phyloP scores from a whole-genome alignment of 805 yeast genomes.

The Candida easanensis region DNA sequence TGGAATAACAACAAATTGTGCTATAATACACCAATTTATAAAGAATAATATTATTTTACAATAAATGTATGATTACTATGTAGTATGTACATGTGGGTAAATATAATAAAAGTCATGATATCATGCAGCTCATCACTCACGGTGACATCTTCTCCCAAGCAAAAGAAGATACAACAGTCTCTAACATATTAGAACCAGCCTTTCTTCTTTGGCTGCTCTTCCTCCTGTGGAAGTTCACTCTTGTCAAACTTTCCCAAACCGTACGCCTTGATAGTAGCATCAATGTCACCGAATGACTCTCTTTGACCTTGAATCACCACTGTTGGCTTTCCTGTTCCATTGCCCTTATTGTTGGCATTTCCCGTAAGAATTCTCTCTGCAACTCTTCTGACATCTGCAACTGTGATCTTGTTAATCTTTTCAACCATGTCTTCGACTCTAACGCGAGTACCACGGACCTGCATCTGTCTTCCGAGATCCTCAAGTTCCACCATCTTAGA shows the following conservation, averaged over 20 bases:
- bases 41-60: too few species aligned
- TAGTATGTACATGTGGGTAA: not conserved
- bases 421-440: slow-evolving; percentile 78
- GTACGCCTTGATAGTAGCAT: slow-evolving; percentile 56
- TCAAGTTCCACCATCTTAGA: slow-evolving; percentile 91
- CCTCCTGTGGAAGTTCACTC: slow-evolving; percentile 1
- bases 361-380: slow-evolving; percentile 77
- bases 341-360: slow-evolving; percentile 42
- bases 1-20: too few species aligned
- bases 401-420: slow-evolving; percentile 66
- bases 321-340: slow-evolving; percentile 70
- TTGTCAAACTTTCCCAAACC: slow-evolving; percentile 47
- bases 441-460: slow-evolving; percentile 72
- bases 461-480: slow-evolving; percentile 93
- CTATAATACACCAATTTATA: too few species aligned
- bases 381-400: slow-evolving; percentile 65
- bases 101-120: not conserved
- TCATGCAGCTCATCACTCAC: too few species aligned
- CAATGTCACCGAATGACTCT: slow-evolving; percentile 82
- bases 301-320: slow-evolving; percentile 87
- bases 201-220: slow-evolving; percentile 12
- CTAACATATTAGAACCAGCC: slow-evolving; percentile 27
- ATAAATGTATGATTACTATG: not conserved
- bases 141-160: too few species aligned
- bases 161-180: too few species aligned